Evolutionary conservation across 2,329 filamentous ascomycete genomes (phyloP).

Genomic region (Helotiales sp.): DNA sequence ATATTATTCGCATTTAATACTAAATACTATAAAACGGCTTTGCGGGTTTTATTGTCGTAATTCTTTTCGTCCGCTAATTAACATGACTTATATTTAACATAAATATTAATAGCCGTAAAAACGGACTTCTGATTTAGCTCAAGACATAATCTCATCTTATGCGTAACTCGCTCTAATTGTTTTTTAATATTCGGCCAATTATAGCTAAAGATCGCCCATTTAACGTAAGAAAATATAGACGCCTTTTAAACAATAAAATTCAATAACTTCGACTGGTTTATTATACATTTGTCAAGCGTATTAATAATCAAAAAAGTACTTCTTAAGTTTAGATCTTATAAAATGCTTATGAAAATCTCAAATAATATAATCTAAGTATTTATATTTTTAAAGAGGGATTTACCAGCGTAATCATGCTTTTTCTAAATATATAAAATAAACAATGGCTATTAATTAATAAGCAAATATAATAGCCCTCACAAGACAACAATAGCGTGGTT

Average conservation of each 20-base stretch:
- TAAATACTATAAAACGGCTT: not conserved
- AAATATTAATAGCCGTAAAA: constrained; percentile 45
- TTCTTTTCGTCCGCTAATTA: constrained; percentile 30
- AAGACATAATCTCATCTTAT: constrained; percentile 41
- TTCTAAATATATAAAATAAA: constrained; percentile 45
- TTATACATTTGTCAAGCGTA: too few species aligned
- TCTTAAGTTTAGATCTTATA: too few species aligned
- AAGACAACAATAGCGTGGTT: constrained; percentile 50
- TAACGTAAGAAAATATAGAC: constrained; percentile 38
- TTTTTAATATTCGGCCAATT: constrained; percentile 47
- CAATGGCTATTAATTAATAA: constrained; percentile 44
- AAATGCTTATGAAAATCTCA: too few species aligned
- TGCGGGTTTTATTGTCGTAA: not conserved
- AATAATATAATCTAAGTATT: too few species aligned
- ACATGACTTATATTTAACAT: constrained; percentile 45
- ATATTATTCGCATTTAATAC: constrained; percentile 45
- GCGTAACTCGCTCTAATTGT: constrained; percentile 35
- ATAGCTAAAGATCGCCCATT: too few species aligned
- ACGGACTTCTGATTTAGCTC: constrained; percentile 47
- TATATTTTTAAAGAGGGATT: constrained; percentile 48
- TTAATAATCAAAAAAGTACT: too few species aligned
- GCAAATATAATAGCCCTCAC: constrained; percentile 49
- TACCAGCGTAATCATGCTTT: constrained; percentile 44
- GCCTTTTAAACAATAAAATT: constrained; percentile 42
- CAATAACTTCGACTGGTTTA: too few species aligned